Evolutionary conservation across 148 eudicot species (phyloP).

Genomic region (Rheum nobile): DNA sequence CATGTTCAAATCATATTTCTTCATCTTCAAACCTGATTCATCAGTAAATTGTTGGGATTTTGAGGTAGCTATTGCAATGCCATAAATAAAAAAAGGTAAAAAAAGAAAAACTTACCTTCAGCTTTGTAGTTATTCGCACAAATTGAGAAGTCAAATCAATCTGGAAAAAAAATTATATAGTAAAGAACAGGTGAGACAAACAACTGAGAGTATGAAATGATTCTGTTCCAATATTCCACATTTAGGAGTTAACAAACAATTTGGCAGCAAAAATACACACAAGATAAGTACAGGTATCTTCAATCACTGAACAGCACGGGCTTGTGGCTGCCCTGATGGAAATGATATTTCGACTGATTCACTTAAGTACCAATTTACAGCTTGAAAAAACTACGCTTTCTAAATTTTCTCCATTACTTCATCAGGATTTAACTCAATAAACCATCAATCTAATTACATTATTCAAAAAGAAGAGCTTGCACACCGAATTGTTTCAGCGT

Average conservation of each 20-base stretch:
- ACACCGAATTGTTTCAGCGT: neutral
- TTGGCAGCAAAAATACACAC: neutral
- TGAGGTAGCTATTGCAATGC: neutral
- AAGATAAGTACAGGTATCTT: neutral
- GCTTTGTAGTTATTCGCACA: slow-evolving; percentile 46
- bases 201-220: neutral
- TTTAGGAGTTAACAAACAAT: neutral
- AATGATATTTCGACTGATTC: neutral
- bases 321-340: neutral
- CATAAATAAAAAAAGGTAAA: neutral
- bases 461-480: neutral
- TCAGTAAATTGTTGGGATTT: neutral
- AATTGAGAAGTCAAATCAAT: slow-evolving; percentile 75
- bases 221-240: neutral
- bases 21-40: neutral
- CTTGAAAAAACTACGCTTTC: too few relatives aligned
- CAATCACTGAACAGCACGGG: neutral
- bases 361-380: neutral
- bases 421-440: neutral
- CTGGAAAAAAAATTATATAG: slow-evolving; percentile 35
- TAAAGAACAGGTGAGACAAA: slow-evolving; percentile 1
- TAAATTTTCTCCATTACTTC: neutral
- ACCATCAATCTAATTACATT: neutral
- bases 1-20: neutral
- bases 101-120: slow-evolving; percentile 44